phyloP scores from a whole-genome alignment of 1,284 basidiomycete species.

The Papiliotrema nemorosa region DNA sequence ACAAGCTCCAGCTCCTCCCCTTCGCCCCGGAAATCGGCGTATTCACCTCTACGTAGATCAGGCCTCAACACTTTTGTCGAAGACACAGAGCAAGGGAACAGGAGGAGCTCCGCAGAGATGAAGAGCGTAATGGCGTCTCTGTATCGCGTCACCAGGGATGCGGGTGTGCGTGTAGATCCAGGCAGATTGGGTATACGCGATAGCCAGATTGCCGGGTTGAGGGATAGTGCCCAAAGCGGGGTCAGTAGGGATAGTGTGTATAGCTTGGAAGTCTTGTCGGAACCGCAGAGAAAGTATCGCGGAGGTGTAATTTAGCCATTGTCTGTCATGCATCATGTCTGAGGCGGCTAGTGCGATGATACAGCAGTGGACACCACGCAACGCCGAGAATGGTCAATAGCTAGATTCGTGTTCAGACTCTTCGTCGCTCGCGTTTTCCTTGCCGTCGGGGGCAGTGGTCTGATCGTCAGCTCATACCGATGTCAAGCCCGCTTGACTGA shows the following conservation, averaged over 20 bases:
- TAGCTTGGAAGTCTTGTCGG: background rate
- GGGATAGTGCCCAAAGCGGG: background rate
- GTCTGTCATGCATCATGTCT: too few relatives aligned
- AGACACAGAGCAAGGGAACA: background rate
- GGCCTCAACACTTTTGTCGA: background rate
- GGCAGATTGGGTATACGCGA: background rate
- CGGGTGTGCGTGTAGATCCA: slow-evolving; percentile 8
- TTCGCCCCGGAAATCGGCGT: background rate
- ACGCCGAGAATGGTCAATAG: too few relatives aligned
- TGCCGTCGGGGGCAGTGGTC: slow-evolving; percentile 9
- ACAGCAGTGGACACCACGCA: too few relatives aligned
- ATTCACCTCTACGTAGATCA: background rate
- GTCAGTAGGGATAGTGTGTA: background rate
- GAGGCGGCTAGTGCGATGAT: too few relatives aligned
- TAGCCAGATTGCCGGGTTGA: too few relatives aligned
- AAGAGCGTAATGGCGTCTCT: slow-evolving; percentile 4
- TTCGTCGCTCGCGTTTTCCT: background rate
- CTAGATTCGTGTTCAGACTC: background rate
- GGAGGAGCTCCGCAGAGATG: background rate
- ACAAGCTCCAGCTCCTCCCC: background rate
- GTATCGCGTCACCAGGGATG: slow-evolving; percentile 8
- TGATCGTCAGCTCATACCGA: background rate
- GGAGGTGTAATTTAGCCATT: too few relatives aligned
- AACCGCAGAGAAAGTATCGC: background rate
- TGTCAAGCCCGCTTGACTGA: slow-evolving; percentile 9